Evolutionary conservation across 2,329 filamentous ascomycete genomes (phyloP).

Genomic region (Alternaria triticina): DNA sequence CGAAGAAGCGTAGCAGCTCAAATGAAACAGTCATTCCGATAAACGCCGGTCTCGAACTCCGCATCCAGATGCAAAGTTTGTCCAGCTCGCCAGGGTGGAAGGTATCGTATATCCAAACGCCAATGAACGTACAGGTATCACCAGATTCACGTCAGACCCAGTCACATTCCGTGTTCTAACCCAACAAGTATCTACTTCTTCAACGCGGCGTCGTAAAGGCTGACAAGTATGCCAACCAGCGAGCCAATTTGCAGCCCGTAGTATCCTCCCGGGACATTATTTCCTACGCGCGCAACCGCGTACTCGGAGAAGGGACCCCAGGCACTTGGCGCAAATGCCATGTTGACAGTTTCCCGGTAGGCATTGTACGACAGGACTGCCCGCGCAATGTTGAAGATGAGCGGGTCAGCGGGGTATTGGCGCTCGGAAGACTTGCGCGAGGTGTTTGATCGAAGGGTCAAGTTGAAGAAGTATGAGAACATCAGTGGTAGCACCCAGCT

Average conservation of each 20-base stretch:
- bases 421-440: slow-evolving; percentile 50
- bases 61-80: background rate
- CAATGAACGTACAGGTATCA: background rate
- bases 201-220: slow-evolving; percentile 79
- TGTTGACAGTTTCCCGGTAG: slow-evolving; percentile 59
- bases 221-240: slow-evolving; percentile 70
- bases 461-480: slow-evolving; percentile 88
- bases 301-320: slow-evolving; percentile 65
- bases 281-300: slow-evolving; percentile 68
- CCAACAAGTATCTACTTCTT: slow-evolving; percentile 54
- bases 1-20: background rate
- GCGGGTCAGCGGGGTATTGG: slow-evolving; percentile 75
- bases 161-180: background rate
- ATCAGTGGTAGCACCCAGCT: slow-evolving; percentile 72
- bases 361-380: slow-evolving; percentile 81
- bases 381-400: slow-evolving; percentile 90
- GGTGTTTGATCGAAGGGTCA: slow-evolving; percentile 66
- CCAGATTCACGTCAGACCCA: background rate
- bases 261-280: slow-evolving; percentile 73
- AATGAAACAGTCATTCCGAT: background rate
- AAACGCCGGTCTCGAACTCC: background rate
- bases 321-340: slow-evolving; percentile 57
- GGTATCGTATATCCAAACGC: slow-evolving; percentile 6
- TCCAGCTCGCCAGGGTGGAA: background rate
- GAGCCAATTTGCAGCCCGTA: slow-evolving; percentile 72